phyloP scores from a whole-genome alignment of 805 yeast genomes.

The Cyberlindnera samutprakarnensis region DNA sequence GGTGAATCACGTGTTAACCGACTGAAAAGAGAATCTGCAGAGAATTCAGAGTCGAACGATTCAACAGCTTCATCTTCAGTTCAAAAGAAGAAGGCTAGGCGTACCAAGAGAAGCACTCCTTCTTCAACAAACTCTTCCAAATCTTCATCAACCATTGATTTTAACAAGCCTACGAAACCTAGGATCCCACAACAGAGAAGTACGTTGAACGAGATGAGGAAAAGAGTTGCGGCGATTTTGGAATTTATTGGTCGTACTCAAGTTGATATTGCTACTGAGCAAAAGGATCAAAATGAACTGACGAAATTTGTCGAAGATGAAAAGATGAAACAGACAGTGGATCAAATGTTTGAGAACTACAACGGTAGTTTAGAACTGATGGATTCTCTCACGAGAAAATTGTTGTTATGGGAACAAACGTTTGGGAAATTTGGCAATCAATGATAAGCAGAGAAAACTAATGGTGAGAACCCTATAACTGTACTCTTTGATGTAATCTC shows the following conservation, averaged over 20 bases:
- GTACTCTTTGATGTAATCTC: slow-evolving; percentile 8
- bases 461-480: background rate
- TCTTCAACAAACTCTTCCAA: background rate
- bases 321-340: slow-evolving; percentile 29
- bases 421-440: slow-evolving; percentile 31
- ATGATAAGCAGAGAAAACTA: background rate
- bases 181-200: slow-evolving; percentile 73
- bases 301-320: slow-evolving; percentile 39
- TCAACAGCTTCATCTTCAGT: slow-evolving; percentile 6
- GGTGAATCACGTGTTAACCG: slow-evolving; percentile 2
- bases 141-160: slow-evolving; percentile 31
- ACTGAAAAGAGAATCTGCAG: slow-evolving; percentile 6
- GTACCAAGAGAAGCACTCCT: slow-evolving; percentile 1
- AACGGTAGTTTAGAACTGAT: slow-evolving; percentile 55
- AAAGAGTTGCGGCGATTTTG: slow-evolving; percentile 80
- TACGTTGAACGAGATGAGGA: slow-evolving; percentile 75
- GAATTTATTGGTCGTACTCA: slow-evolving; percentile 89
- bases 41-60: slow-evolving; percentile 15
- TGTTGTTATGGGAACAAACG: slow-evolving; percentile 73
- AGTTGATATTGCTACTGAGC: slow-evolving; percentile 71
- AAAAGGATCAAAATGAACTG: slow-evolving; percentile 45
- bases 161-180: slow-evolving; percentile 73
- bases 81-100: slow-evolving; percentile 11
- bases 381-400: slow-evolving; percentile 65
- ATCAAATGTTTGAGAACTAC: slow-evolving; percentile 39